Percentiles rank a stretch among this genome's conserved stretches.
phyloP scores from a whole-genome alignment of 805 yeast genomes.

The Metschnikowia lachancei region DNA sequence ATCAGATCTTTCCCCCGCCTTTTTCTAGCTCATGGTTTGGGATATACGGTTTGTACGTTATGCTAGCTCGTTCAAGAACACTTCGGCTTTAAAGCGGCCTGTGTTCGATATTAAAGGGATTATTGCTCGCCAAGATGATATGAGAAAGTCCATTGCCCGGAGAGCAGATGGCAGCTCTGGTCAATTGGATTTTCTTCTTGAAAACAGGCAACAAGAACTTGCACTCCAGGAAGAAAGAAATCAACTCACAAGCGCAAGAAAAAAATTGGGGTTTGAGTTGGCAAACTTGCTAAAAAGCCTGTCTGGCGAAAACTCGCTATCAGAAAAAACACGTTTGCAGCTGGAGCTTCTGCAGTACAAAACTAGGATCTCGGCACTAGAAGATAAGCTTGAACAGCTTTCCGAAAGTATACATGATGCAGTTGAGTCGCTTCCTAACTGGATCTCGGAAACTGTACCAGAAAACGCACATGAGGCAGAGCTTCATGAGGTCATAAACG shows the following conservation, averaged over 20 bases:
- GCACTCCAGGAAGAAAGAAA: conserved; percentile 25
- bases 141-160: conserved; percentile 29
- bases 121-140: conserved; percentile 17
- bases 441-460: conserved; percentile 49
- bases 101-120: conserved; percentile 18
- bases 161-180: conserved; percentile 23
- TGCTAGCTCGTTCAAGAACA: conserved; percentile 19
- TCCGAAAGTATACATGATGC: conserved; percentile 37
- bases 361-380: conserved; percentile 26
- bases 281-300: conserved; percentile 23
- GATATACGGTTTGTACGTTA: conserved; percentile 4
- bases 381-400: conserved; percentile 23
- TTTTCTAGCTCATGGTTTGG: conserved; percentile 2
- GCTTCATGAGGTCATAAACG: conserved; percentile 53
- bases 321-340: conserved; percentile 15
- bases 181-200: conserved; percentile 26
- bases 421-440: conserved; percentile 62
- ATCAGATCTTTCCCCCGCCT: neutral
- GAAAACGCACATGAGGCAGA: conserved; percentile 38
- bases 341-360: conserved; percentile 26
- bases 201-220: conserved; percentile 26
- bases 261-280: conserved; percentile 26
- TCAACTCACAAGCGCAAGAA: conserved; percentile 28
- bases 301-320: conserved; percentile 4
- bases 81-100: conserved; percentile 18